Conservation (phyloP, 306 rosid genomes). For the Pueraria montana region DNA sequence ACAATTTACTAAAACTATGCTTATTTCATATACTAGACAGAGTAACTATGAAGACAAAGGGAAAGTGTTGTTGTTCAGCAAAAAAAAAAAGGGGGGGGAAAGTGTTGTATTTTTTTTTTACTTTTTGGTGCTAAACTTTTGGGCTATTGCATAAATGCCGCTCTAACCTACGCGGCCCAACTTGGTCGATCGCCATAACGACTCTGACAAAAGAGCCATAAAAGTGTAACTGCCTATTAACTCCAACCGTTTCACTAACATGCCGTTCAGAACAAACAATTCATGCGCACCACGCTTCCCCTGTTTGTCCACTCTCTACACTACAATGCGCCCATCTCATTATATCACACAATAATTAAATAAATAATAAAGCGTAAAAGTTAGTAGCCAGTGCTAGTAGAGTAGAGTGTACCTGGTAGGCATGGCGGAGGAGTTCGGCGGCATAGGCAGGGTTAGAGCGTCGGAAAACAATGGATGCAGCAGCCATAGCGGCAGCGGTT, state of each 20-base stretch:
- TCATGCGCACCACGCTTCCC: slow-evolving; percentile 23
- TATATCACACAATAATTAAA: not conserved
- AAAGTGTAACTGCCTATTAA: slow-evolving; percentile 60
- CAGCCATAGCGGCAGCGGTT: slow-evolving; percentile 99
- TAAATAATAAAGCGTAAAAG: not conserved
- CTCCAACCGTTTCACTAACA: slow-evolving; percentile 42
- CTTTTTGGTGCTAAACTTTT: not conserved
- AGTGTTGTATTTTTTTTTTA: too few species aligned
- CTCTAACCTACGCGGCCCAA: slow-evolving; percentile 13
- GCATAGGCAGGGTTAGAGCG: slow-evolving; percentile 82
- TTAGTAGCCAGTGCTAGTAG: not conserved
- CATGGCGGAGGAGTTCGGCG: slow-evolving; percentile 78
- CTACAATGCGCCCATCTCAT: slow-evolving; percentile 27
- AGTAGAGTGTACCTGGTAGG: slow-evolving; percentile 70
- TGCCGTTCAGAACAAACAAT: not conserved
- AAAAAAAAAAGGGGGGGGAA: too few species aligned
- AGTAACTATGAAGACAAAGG: not conserved
- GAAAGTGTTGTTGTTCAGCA: too few species aligned
- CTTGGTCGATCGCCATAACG: slow-evolving; percentile 39
- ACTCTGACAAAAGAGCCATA: slow-evolving; percentile 50
- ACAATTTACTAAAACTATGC: not conserved
- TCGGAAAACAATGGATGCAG: slow-evolving; percentile 95
- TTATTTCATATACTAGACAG: not conserved
- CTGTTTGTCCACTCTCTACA: not conserved
- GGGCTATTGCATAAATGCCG: not conserved